A percentile compares a stretch with the other conserved stretches of the same genome.
Evolutionary conservation across 2,329 filamentous ascomycete species (phyloP).

Genomic region (Uncinocarpus reesii): DNA sequence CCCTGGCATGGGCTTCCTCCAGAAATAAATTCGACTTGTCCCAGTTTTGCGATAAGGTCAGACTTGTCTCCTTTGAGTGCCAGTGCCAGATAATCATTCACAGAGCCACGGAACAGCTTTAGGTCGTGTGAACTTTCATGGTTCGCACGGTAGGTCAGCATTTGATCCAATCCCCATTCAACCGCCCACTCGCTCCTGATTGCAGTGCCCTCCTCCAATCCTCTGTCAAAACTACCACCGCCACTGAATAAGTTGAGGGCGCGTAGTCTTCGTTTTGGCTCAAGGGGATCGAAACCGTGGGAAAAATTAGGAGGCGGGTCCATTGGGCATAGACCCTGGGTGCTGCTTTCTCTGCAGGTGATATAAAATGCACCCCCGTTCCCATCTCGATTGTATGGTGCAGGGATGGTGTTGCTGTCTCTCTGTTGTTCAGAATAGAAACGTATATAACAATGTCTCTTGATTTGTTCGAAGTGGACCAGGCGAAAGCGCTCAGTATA

Average conservation of each 20-base stretch:
- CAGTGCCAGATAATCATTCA: slow-evolving; percentile 54
- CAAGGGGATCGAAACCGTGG: slow-evolving; percentile 47
- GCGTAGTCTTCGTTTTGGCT: slow-evolving; percentile 35
- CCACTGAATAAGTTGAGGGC: slow-evolving; percentile 69
- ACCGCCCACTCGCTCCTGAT: slow-evolving; percentile 58
- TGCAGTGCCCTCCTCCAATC: slow-evolving; percentile 60
- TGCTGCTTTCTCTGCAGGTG: slow-evolving; percentile 35
- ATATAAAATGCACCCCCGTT: slow-evolving; percentile 58
- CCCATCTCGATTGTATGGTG: slow-evolving; percentile 57
- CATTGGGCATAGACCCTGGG: slow-evolving; percentile 13
- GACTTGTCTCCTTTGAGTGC: slow-evolving; percentile 45
- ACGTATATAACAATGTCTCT: slow-evolving; percentile 50
- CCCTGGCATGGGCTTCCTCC: slow-evolving; percentile 70
- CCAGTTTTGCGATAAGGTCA: slow-evolving; percentile 45
- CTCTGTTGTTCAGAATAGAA: slow-evolving; percentile 39
- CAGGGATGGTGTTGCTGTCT: slow-evolving; percentile 35
- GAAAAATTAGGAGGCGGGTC: slow-evolving; percentile 29
- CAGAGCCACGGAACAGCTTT: slow-evolving; percentile 57
- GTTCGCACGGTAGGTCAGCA: slow-evolving; percentile 68
- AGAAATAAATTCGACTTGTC: slow-evolving; percentile 57
- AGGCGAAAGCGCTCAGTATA: slow-evolving; percentile 38
- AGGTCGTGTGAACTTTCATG: slow-evolving; percentile 33
- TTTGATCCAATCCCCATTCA: slow-evolving; percentile 53
- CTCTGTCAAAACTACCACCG: slow-evolving; percentile 65
- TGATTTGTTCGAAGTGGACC: slow-evolving; percentile 36